A percentile compares a stretch with the other conserved stretches of the same genome.
These are phyloP conservation scores for Pyrenophora graminea DNA, from an alignment of 2,329 filamentous ascomycete species.

Conservation along the genomic window DNA sequence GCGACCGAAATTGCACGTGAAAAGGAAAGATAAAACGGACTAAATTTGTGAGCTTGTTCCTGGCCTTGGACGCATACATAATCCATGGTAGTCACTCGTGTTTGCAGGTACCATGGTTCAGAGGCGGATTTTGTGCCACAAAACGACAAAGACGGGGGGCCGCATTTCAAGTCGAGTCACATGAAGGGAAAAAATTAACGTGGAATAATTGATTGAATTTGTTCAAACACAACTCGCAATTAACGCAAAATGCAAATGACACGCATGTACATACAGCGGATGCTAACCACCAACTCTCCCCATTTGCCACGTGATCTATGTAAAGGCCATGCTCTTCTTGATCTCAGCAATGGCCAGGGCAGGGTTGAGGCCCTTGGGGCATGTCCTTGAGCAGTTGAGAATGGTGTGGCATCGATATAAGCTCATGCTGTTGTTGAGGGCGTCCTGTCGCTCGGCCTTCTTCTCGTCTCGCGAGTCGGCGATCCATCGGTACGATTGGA, in stretches of 20 bases:
- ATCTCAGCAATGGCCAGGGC: constrained; percentile 95
- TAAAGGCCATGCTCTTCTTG: constrained; percentile 89
- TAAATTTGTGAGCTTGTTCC: no score
- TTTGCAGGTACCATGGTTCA: no score
- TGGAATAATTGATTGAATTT: constrained; percentile 10
- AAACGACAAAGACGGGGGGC: no score
- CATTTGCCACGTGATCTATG: constrained; percentile 22
- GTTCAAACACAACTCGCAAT: constrained; percentile 13
- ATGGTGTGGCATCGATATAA: constrained; percentile 99
- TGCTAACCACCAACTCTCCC: not conserved
- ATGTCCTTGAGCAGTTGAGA: constrained; percentile 96
- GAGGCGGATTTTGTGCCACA: no score
- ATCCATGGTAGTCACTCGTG: no score
- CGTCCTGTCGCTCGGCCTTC: constrained; percentile 83
- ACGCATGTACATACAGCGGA: constrained; percentile 14
- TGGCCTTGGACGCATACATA: no score
- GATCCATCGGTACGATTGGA: constrained; percentile 98
- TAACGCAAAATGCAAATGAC: constrained; percentile 13
- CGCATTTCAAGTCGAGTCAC: no score
- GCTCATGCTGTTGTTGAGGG: constrained; percentile 98
- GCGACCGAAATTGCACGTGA: no score
- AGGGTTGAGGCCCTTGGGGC: constrained; percentile 97
- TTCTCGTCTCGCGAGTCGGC: constrained; percentile 92
- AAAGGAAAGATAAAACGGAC: no score
- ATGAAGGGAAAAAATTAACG: not conserved